Percentiles rank a stretch among this genome's conserved stretches.
phyloP scores from a whole-genome alignment of 106 monocot genomes.

The Iris macrosiphon region DNA sequence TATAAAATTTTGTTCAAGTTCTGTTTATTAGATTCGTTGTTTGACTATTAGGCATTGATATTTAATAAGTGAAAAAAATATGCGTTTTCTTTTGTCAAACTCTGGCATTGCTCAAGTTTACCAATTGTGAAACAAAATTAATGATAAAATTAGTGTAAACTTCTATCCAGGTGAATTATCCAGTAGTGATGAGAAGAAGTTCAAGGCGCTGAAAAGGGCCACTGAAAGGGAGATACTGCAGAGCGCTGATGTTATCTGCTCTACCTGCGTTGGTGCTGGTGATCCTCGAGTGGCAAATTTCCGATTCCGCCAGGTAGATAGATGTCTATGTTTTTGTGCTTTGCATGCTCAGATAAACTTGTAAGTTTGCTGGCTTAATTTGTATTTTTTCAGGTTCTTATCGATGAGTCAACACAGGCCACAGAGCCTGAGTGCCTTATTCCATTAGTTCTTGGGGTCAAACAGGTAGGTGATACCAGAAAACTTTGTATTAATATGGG shows the following conservation, averaged over 20 bases:
- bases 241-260: slow-evolving; percentile 99
- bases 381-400: slow-evolving; percentile 72
- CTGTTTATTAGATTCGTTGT: no score
- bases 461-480: slow-evolving; percentile 57
- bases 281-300: slow-evolving; percentile 96
- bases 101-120: no score
- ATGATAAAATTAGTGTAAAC: no score
- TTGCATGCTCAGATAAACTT: neutral
- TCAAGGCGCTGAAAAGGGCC: slow-evolving; percentile 93
- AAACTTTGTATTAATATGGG: neutral
- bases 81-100: no score
- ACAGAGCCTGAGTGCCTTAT: slow-evolving; percentile 99
- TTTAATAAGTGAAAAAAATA: neutral
- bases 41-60: neutral
- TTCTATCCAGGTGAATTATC: slow-evolving; percentile 78
- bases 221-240: slow-evolving; percentile 98
- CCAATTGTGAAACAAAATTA: no score
- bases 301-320: slow-evolving; percentile 81
- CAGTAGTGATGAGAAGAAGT: slow-evolving; percentile 97
- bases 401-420: slow-evolving; percentile 98
- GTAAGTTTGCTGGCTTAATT: neutral
- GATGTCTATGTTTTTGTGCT: neutral
- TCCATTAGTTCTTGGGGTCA: slow-evolving; percentile 96
- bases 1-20: no score
- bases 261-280: slow-evolving; percentile 99